These are phyloP conservation scores for Cornus kousa DNA, from an alignment of 148 eudicot genomes.

Conservation along the genomic window DNA sequence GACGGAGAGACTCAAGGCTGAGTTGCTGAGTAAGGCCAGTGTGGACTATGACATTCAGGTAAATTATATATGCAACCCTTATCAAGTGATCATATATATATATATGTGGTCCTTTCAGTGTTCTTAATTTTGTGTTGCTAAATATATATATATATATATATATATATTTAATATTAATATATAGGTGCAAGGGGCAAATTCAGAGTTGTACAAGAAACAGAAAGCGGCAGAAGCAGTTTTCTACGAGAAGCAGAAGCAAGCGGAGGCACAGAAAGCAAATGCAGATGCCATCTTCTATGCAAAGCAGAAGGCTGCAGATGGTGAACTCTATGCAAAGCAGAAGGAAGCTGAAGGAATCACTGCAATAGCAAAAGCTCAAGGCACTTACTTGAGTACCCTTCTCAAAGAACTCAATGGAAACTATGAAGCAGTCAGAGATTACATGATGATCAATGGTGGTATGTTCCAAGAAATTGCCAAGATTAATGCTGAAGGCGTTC, in stretches of 20 bases:
- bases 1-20: slow-evolving; percentile 36
- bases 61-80: no score
- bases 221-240: slow-evolving; percentile 32
- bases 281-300: no score
- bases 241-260: slow-evolving; percentile 21
- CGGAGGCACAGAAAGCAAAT: slow-evolving; percentile 18
- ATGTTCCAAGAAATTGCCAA: neutral
- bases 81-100: no score
- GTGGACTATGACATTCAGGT: no score
- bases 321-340: slow-evolving; percentile 21
- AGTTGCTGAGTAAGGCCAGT: slow-evolving; percentile 22
- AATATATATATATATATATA: no score
- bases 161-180: no score
- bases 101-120: no score
- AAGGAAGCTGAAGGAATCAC: slow-evolving; percentile 35
- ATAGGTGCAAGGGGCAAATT: slow-evolving; percentile 40
- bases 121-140: no score
- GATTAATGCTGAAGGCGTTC: no score
- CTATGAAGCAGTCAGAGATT: slow-evolving; percentile 29
- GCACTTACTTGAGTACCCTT: neutral
- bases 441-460: slow-evolving; percentile 28
- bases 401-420: slow-evolving; percentile 21
- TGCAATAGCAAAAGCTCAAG: neutral
- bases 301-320: no score
- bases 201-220: slow-evolving; percentile 32